These are phyloP conservation scores for Chrysophaeum taylorii DNA, from an alignment of 352 stramenopile species.

Conservation along the genomic window DNA sequence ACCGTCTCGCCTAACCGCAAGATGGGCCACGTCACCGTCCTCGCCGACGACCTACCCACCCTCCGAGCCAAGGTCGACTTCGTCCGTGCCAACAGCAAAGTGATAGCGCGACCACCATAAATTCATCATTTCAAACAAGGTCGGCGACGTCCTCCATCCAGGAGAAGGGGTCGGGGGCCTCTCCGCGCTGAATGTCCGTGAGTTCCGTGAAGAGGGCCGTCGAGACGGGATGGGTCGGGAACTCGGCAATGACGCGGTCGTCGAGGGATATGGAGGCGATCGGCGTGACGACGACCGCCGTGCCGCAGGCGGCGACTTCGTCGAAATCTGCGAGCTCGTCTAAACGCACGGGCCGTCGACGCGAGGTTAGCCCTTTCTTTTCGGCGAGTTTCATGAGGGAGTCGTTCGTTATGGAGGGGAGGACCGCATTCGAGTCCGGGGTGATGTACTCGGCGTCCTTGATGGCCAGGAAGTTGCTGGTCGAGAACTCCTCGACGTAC, in stretches of 20 bases:
- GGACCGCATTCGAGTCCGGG: conserved; percentile 55
- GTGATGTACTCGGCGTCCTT: conserved; percentile 60
- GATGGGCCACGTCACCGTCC: conserved; percentile 18
- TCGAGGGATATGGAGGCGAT: conserved; percentile 50
- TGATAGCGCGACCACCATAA: too few species aligned
- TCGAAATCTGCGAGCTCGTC: conserved; percentile 58
- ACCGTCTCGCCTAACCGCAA: conserved; percentile 12
- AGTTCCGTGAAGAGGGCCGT: background rate
- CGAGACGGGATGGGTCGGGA: too few species aligned
- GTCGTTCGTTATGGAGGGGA: conserved; percentile 73
- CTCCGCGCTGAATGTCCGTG: conserved; percentile 12
- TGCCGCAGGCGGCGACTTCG: conserved; percentile 72
- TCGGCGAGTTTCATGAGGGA: conserved; percentile 65
- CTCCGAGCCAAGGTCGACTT: background rate
- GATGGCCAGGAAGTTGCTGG: conserved; percentile 75
- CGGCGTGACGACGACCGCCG: conserved; percentile 69
- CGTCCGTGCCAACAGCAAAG: too few species aligned
- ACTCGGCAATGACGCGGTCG: background rate
- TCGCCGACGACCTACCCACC: background rate
- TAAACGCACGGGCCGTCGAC: conserved; percentile 42
- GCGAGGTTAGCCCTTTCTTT: conserved; percentile 58
- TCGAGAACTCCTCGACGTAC: conserved; percentile 78
- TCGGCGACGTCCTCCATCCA: background rate
- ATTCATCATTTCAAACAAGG: too few species aligned
- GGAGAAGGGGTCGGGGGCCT: conserved; percentile 41